Conservation (phyloP, 2,329 filamentous ascomycete species). For the Aspergillus aculeatus region DNA sequence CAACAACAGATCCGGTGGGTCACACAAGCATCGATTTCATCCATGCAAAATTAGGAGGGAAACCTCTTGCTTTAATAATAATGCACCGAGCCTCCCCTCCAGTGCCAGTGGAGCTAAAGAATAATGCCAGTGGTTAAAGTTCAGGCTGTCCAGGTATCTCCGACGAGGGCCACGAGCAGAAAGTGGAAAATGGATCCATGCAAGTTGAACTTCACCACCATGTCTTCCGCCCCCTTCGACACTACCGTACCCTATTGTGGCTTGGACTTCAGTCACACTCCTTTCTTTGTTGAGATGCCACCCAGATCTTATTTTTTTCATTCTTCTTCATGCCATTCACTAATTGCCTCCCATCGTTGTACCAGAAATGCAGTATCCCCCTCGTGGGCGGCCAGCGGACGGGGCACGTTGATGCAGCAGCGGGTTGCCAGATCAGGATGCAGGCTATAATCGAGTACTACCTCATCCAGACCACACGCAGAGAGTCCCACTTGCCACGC, state of each 20-base stretch:
- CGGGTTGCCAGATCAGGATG: constrained; percentile 13
- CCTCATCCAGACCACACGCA: background rate
- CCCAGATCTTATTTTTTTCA: background rate
- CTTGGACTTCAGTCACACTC: background rate
- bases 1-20: constrained; percentile 4
- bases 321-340: constrained; percentile 1
- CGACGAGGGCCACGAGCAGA: background rate
- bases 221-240: background rate
- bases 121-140: background rate
- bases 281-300: background rate
- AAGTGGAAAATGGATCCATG: background rate
- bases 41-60: background rate
- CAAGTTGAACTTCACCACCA: background rate
- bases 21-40: background rate
- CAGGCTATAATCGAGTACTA: background rate
- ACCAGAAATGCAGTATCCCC: background rate
- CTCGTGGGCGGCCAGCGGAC: background rate
- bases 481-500: constrained; percentile 13
- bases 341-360: background rate
- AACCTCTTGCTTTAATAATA: constrained; percentile 1
- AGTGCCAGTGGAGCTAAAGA: background rate
- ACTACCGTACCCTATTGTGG: background rate
- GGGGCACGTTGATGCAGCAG: background rate
- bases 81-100: background rate
- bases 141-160: background rate